A percentile compares a stretch with the other conserved stretches of the same genome.
Evolutionary conservation across 176 grass and related monocot species (phyloP).

Genomic region (Aegilops sharonensis): DNA sequence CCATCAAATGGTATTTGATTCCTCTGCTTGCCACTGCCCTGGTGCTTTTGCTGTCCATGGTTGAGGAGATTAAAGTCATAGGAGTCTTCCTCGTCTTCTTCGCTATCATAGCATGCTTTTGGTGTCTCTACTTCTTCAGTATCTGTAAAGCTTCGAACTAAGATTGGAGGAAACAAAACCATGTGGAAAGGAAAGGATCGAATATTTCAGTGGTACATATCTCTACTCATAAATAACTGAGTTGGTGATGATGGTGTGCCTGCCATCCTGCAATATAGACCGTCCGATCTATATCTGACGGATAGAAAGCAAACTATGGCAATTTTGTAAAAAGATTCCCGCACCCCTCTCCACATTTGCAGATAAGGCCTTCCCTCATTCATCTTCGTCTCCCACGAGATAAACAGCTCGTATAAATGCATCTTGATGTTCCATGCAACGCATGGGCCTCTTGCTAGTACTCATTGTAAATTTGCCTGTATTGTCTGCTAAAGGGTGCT

Average conservation of each 20-base stretch:
- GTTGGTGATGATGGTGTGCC: too few relatives aligned
- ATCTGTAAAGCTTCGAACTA: not conserved
- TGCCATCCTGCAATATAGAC: too few relatives aligned
- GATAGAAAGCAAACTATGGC: too few relatives aligned
- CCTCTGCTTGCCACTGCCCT: not conserved
- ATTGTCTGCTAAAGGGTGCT: not conserved
- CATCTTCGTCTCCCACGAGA: too few relatives aligned
- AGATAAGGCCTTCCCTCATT: too few relatives aligned
- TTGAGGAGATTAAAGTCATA: not conserved
- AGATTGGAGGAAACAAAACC: not conserved
- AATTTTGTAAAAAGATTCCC: too few relatives aligned
- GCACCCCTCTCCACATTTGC: too few relatives aligned
- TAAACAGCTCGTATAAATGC: too few relatives aligned
- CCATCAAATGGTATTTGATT: not conserved
- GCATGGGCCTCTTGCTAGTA: not conserved
- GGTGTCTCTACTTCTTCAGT: not conserved
- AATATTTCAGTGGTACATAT: not conserved
- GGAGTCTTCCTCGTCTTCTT: not conserved
- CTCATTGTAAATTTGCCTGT: not conserved
- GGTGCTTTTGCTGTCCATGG: not conserved
- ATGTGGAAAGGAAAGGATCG: not conserved
- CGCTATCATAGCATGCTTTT: slow-evolving; percentile 9
- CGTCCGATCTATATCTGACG: too few relatives aligned
- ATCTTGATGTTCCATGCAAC: too few relatives aligned
- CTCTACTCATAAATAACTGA: too few relatives aligned